Conservation (phyloP, 2,329 filamentous ascomycete species). For the Epichloe scottii region DNA sequence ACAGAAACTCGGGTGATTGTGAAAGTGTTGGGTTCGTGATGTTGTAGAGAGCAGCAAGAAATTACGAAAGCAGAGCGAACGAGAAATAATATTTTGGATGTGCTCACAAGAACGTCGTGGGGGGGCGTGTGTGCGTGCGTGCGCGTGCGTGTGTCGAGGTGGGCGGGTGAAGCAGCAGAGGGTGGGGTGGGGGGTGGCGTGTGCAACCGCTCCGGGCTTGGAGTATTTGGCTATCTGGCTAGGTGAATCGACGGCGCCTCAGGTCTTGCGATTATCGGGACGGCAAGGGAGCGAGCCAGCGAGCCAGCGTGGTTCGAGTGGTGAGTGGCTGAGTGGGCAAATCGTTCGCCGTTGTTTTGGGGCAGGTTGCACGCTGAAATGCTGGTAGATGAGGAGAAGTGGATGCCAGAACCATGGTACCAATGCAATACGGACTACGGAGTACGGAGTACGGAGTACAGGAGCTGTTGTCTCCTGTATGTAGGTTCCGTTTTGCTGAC, state of each 20-base stretch:
- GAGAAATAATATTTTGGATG: slow-evolving; percentile 30
- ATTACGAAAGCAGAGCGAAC: slow-evolving; percentile 14
- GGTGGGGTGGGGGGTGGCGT: slow-evolving; percentile 11
- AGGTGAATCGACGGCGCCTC: slow-evolving; percentile 17
- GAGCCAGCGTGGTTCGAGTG: not conserved
- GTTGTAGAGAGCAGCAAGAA: slow-evolving; percentile 8
- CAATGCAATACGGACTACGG: not conserved
- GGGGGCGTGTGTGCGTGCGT: slow-evolving; percentile 9
- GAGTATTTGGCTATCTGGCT: slow-evolving; percentile 1
- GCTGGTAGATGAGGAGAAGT: not conserved
- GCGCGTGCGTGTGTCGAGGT: slow-evolving; percentile 10
- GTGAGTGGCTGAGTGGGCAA: not conserved
- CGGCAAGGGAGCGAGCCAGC: slow-evolving; percentile 2
- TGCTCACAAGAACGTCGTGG: slow-evolving; percentile 7
- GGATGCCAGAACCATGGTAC: not conserved
- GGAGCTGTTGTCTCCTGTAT: not conserved
- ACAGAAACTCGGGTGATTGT: slow-evolving; percentile 2
- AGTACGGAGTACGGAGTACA: not conserved
- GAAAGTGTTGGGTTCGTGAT: slow-evolving; percentile 2
- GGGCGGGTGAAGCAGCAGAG: slow-evolving; percentile 1
- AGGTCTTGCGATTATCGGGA: slow-evolving; percentile 20
- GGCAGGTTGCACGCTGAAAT: slow-evolving; percentile 2
- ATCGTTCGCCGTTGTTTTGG: slow-evolving; percentile 5
- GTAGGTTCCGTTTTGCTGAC: not conserved
- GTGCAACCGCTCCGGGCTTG: slow-evolving; percentile 11